Evolutionary conservation across 139 green algal genomes (phyloP).

Genomic region (Haematococcus sp.): DNA sequence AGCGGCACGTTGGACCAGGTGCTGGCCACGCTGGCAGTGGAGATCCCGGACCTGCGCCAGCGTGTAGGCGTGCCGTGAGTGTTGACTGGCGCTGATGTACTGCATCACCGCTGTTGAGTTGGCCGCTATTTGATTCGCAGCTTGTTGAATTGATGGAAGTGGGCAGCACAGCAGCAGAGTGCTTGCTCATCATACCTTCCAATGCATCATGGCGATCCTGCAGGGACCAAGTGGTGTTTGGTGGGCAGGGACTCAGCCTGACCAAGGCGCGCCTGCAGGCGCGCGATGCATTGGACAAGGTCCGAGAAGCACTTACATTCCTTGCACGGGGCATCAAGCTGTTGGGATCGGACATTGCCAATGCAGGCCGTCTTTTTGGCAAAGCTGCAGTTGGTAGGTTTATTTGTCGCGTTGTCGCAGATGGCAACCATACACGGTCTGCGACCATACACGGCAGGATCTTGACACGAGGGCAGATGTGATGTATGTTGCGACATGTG

Average conservation of each 20-base stretch:
- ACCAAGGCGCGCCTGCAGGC: conserved; percentile 66
- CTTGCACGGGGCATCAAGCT: conserved; percentile 76
- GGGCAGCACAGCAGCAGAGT: too few species aligned
- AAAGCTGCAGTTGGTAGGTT: conserved; percentile 57
- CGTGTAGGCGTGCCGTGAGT: conserved; percentile 72
- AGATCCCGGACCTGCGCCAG: conserved; percentile 86
- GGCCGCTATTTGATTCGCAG: too few species aligned
- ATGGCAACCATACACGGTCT: too few species aligned
- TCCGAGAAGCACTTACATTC: conserved; percentile 84
- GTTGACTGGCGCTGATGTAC: not conserved
- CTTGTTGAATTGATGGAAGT: too few species aligned
- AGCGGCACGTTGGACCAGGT: conserved; percentile 56
- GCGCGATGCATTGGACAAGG: conserved; percentile 47
- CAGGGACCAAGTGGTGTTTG: conserved; percentile 76
- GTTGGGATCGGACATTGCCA: conserved; percentile 68
- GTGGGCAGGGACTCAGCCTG: conserved; percentile 51
- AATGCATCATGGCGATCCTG: not conserved
- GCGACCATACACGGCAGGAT: too few species aligned
- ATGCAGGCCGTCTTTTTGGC: conserved; percentile 64
- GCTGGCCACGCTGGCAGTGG: conserved; percentile 72
- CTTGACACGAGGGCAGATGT: too few species aligned
- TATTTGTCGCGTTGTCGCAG: too few species aligned
- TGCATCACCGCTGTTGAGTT: not conserved
- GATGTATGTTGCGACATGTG: too few species aligned
- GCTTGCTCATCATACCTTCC: too few species aligned